These are phyloP conservation scores for Eucalyptus pumila DNA, from an alignment of 345 rosid genomes.

Conservation along the genomic window DNA sequence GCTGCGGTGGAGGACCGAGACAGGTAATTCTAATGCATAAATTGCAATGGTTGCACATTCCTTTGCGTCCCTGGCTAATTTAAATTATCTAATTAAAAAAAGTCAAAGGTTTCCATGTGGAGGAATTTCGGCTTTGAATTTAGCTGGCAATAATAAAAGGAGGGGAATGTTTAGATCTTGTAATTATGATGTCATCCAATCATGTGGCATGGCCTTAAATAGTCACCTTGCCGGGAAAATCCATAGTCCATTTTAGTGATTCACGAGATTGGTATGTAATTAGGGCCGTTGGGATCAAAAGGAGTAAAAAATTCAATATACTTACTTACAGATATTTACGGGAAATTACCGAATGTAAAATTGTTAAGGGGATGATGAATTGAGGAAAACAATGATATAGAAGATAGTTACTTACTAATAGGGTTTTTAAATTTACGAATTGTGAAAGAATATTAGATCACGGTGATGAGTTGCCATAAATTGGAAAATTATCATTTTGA, in stretches of 20 bases:
- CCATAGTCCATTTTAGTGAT: neutral
- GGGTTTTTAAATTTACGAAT: neutral
- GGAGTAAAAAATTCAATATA: neutral
- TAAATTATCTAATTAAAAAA: neutral
- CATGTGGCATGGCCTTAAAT: neutral
- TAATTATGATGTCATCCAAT: neutral
- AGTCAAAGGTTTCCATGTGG: neutral
- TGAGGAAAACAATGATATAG: neutral
- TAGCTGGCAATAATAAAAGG: neutral
- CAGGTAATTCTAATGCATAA: neutral
- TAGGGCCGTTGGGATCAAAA: neutral
- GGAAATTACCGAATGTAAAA: neutral
- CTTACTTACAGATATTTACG: neutral
- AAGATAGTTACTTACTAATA: neutral
- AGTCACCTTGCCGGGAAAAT: neutral
- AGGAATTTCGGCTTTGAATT: neutral
- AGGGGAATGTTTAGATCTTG: neutral
- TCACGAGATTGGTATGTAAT: neutral
- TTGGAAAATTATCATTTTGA: neutral
- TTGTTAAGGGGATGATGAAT: neutral
- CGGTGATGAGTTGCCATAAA: neutral
- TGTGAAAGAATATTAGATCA: neutral
- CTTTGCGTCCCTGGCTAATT: neutral
- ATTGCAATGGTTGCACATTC: neutral
- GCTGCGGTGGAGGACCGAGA: neutral